phyloP scores from a whole-genome alignment of 441 rosid species.

The Aquilaria agallochum region DNA sequence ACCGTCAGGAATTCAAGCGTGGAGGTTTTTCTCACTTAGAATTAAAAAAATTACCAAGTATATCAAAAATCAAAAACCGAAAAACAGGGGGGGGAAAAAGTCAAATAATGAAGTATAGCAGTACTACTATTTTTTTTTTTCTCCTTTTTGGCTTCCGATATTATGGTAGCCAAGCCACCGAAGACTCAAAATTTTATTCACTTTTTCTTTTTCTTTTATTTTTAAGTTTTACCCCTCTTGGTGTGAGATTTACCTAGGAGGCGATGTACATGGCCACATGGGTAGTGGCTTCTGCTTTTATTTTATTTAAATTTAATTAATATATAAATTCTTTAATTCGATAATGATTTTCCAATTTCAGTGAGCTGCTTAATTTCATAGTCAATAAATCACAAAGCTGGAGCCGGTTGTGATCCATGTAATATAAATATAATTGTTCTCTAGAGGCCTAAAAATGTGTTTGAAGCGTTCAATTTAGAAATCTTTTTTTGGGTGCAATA shows the following conservation, averaged over 20 bases:
- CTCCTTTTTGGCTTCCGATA: slow-evolving; percentile 15
- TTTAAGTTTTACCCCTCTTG: slow-evolving; percentile 21
- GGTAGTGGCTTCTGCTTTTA: slow-evolving; percentile 19
- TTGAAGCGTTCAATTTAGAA: too few relatives aligned
- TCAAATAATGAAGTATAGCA: slow-evolving; percentile 16
- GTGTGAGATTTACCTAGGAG: slow-evolving; percentile 24
- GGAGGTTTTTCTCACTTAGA: slow-evolving; percentile 57
- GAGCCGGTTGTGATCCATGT: too few relatives aligned
- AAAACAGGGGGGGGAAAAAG: neutral
- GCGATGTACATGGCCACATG: slow-evolving; percentile 49
- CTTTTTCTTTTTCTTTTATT: neutral
- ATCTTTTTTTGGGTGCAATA: too few relatives aligned
- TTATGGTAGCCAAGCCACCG: slow-evolving; percentile 13
- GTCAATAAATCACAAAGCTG: too few relatives aligned
- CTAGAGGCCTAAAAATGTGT: too few relatives aligned
- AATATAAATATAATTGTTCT: too few relatives aligned
- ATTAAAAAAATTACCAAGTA: neutral
- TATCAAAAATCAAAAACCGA: slow-evolving; percentile 9
- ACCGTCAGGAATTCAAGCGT: slow-evolving; percentile 58
- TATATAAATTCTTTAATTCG: slow-evolving; percentile 55
- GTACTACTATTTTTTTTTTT: slow-evolving; percentile 8
- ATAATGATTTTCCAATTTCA: neutral
- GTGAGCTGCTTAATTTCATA: too few relatives aligned
- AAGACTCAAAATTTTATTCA: slow-evolving; percentile 13
- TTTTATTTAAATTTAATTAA: slow-evolving; percentile 18